Conservation (phyloP, 176 grass and related monocot genomes). For the Hordeum marinum region DNA sequence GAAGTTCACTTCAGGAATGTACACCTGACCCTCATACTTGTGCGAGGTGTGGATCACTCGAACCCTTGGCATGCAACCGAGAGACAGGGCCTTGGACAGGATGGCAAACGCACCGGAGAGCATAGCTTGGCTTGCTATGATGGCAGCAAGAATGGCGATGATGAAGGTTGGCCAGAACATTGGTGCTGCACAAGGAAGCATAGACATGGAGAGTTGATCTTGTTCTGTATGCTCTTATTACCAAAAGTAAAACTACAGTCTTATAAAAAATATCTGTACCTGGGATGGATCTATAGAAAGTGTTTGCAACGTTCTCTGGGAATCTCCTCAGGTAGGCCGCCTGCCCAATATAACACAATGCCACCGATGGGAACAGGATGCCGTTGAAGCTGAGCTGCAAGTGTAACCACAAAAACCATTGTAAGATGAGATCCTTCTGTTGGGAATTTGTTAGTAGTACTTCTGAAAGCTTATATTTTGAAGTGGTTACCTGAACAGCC, state of each 20-base stretch:
- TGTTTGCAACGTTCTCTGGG: slow-evolving; percentile 34
- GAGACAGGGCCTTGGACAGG: slow-evolving; percentile 61
- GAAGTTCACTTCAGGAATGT: slow-evolving; percentile 80
- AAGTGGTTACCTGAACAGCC: slow-evolving; percentile 49
- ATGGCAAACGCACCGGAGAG: slow-evolving; percentile 61
- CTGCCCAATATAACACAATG: slow-evolving; percentile 59
- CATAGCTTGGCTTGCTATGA: slow-evolving; percentile 85
- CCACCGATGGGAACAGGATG: slow-evolving; percentile 58
- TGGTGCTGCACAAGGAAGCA: background rate
- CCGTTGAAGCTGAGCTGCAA: slow-evolving; percentile 57
- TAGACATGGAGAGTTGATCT: no score
- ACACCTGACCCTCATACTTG: slow-evolving; percentile 71
- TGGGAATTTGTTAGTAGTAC: background rate
- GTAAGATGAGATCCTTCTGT: background rate
- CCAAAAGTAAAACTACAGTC: background rate
- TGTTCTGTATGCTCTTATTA: no score
- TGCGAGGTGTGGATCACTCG: slow-evolving; percentile 61
- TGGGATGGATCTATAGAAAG: slow-evolving; percentile 75
- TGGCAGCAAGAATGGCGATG: slow-evolving; percentile 46
- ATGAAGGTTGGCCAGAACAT: slow-evolving; percentile 50
- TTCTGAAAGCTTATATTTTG: background rate
- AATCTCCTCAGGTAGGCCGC: slow-evolving; percentile 51
- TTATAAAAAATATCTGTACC: slow-evolving; percentile 19
- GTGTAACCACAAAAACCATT: background rate
- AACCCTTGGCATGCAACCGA: slow-evolving; percentile 70